These are phyloP conservation scores for Vaccinium vitisidaea DNA, from an alignment of 148 eudicot species.

Conservation along the genomic window DNA sequence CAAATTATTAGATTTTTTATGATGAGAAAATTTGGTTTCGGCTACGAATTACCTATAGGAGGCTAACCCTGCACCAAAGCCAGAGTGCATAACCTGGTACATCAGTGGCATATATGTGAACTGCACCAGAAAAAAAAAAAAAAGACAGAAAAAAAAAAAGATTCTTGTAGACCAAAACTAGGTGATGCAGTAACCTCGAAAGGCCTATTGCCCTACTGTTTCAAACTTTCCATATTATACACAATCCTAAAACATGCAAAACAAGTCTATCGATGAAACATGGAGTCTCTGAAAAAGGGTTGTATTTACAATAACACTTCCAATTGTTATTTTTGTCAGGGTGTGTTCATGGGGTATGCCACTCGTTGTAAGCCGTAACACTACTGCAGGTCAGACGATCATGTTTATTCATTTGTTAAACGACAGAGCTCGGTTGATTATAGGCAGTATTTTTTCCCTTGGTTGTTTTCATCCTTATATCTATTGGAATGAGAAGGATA, in stretches of 20 bases:
- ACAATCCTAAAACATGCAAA: too few species aligned
- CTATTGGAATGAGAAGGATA: conserved; percentile 79
- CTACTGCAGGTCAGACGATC: neutral
- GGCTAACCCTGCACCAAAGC: neutral
- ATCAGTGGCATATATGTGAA: neutral
- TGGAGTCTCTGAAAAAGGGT: too few species aligned
- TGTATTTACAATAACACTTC: too few species aligned
- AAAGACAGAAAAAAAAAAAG: neutral
- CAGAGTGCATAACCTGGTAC: neutral
- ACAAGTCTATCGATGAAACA: too few species aligned
- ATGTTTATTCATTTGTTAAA: neutral
- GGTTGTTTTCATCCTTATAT: neutral
- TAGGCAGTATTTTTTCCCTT: neutral
- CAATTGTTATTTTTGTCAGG: too few species aligned
- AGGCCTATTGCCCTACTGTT: neutral
- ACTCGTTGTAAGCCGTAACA: neutral
- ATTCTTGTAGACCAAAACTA: neutral
- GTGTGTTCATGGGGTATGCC: neutral
- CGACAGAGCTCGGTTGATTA: neutral
- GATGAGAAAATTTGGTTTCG: neutral
- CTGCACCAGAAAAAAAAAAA: too few species aligned
- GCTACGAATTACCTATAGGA: neutral
- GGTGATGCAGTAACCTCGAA: neutral
- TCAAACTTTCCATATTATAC: too few species aligned
- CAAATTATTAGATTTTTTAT: neutral